Evolutionary conservation across 2,329 filamentous ascomycete species (phyloP), one percentile per base, ranked within the genome.

Genomic region (Ceratocystis destructans): DNA sequence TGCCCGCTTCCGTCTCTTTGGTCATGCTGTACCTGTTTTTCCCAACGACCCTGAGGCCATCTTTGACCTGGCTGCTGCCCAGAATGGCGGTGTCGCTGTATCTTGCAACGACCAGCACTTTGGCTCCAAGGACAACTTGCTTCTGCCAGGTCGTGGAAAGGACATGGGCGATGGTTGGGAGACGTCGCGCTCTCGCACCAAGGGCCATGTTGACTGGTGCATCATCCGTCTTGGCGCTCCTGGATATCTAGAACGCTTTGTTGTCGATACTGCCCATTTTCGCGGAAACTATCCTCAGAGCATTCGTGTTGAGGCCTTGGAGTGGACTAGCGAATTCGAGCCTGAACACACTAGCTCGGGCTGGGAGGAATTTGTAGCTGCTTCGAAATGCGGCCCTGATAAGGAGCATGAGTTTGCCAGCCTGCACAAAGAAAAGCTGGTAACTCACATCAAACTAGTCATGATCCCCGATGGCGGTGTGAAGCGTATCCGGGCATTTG

Each of bases 401-500:
- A 78, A 79, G 71, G 88, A 91, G 77, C 87, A 90, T 73, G 80
- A 82, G 69, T 89, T 87, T 73, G 77, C 76, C 41, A 81, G 78
- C 65, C 71, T 79, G 67, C 78, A 84, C 20, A 77, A 80, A 70
- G 83, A 84, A 46, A 80, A 79, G 73, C 77, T 79, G 1, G 88
- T 90, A 72, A 90, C 88, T 12, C 91, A 94, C 76, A 85, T 92
- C 25, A 96, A 96, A 81, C 79, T 97, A 74, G 88, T 90, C 44
- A 94, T 96, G 74, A 90, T 96, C 71, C 93, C 93, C 0, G 92
- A 97, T 75, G 92, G 93, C 44, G 92, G 93, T 28, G 88, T 96
- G 2, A 96, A 96, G 83, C 80, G 92, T 70, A 82, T 96, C 70
- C 83, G 90, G 59, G 84, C 93, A 1, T 75, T 75, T 71, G 75